phyloP scores from a whole-genome alignment of 768 basidiomycete species.

The Boletus rufocinnamomeus region DNA sequence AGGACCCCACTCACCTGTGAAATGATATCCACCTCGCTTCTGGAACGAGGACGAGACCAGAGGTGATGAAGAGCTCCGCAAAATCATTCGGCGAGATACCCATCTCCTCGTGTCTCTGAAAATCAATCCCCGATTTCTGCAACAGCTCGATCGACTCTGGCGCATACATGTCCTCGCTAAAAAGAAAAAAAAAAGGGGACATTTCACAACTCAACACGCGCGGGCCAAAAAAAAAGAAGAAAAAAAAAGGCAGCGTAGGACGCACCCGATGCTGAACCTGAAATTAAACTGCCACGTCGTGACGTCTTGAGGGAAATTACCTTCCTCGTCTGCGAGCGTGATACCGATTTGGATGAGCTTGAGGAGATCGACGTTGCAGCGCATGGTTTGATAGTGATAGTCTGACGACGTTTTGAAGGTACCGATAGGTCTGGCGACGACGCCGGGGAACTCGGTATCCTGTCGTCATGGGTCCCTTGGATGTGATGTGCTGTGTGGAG shows the following conservation, averaged over 20 bases:
- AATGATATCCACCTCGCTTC: constrained; percentile 98
- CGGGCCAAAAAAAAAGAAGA: neutral
- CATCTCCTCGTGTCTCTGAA: constrained; percentile 88
- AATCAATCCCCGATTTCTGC: constrained; percentile 94
- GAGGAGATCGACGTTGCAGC: constrained; percentile 97
- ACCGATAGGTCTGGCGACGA: constrained; percentile 96
- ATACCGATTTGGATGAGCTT: constrained; percentile 98
- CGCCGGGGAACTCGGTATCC: constrained; percentile 99
- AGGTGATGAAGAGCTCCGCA: constrained; percentile 96
- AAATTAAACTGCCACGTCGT: constrained; percentile 99
- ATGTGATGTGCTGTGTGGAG: constrained; percentile 3
- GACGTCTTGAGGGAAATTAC: constrained; percentile 85
- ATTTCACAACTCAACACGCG: neutral
- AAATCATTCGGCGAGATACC: constrained; percentile 94
- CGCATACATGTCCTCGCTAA: constrained; percentile 96
- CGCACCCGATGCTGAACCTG: constrained; percentile 84
- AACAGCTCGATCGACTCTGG: constrained; percentile 96
- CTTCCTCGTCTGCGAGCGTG: constrained; percentile 92
- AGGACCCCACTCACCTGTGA: constrained; percentile 71
- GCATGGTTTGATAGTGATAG: constrained; percentile 99
- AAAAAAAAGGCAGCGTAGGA: constrained; percentile 8
- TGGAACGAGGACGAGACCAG: constrained; percentile 84
- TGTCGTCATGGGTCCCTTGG: constrained; percentile 34
- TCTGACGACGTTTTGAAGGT: constrained; percentile 95
- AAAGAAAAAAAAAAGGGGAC: neutral